Evolutionary conservation across 2,329 filamentous ascomycete genomes (phyloP).

Genomic region (Orbilia javanica): DNA sequence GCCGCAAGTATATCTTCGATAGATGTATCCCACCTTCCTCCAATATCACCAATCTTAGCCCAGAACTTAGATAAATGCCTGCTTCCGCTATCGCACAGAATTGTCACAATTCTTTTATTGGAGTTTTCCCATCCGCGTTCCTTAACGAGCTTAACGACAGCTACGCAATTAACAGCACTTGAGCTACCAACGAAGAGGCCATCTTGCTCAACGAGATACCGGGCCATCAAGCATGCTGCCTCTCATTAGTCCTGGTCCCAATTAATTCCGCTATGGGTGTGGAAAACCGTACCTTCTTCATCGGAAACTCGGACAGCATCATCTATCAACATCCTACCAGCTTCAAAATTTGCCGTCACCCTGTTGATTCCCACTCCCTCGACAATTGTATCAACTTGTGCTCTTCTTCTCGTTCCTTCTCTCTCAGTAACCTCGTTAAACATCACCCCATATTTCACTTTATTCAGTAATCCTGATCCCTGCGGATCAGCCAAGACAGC

Average conservation of each 20-base stretch:
- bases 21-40: slow-evolving; percentile 67
- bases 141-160: slow-evolving; percentile 77
- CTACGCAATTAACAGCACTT: slow-evolving; percentile 94
- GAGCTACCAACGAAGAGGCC: slow-evolving; percentile 95
- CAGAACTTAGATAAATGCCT: slow-evolving; percentile 88
- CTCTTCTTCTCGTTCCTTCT: slow-evolving; percentile 87
- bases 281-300: slow-evolving; percentile 76
- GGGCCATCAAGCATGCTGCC: slow-evolving; percentile 75
- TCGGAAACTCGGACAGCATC: slow-evolving; percentile 91
- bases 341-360: slow-evolving; percentile 92
- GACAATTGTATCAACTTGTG: slow-evolving; percentile 95
- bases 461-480: slow-evolving; percentile 92
- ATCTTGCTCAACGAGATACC: slow-evolving; percentile 94
- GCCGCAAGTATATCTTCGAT: slow-evolving; percentile 71
- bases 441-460: slow-evolving; percentile 93
- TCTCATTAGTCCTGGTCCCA: slow-evolving; percentile 5
- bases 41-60: slow-evolving; percentile 78
- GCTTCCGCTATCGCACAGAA: slow-evolving; percentile 87
- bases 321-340: slow-evolving; percentile 85
- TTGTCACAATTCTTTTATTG: slow-evolving; percentile 77
- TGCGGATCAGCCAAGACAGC: slow-evolving; percentile 93
- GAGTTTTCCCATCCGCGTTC: slow-evolving; percentile 73
- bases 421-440: slow-evolving; percentile 83
- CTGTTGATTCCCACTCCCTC: slow-evolving; percentile 97
- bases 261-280: slow-evolving; percentile 63